Base-by-base conservation (phyloP, 2,329 filamentous ascomycete species). In the Aspergillus piperis region DNA sequence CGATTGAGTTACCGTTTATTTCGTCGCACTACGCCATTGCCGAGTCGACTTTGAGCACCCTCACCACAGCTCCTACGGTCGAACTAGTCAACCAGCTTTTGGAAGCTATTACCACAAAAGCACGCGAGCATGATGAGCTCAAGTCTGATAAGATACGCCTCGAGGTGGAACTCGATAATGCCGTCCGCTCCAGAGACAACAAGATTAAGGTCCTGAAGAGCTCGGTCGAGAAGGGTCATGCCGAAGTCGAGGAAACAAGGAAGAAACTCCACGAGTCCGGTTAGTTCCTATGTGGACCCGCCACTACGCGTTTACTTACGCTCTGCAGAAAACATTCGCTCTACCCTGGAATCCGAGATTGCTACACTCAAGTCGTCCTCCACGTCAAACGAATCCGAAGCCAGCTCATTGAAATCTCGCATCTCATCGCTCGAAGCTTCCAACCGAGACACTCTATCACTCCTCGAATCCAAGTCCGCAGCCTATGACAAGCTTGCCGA, bases 121-220 rank as follows among this genome's bases (percentile, higher is more conserved):
- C 91, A 38, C 90, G 88, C 69, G 92, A 96, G 70, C 89, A 86
- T 69, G 92, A 96, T 73, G 85, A 88, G 41, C 80, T 96, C 42
- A 91, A 89, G 69, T 89, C 94, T 8, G 91, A 96, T 66, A 98
- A 97, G 79, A 84, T 97, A 48, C 89, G 91, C 67, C 82, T 91
- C 49, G 92, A 96, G 70, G 95, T 99, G 48, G 93, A 98, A 80
- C 85, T 98, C 7, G 95, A 99, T 75, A 95, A 92, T 76, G 90
- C 89, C 17, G 89, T 96, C 51, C 89, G 92, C 68, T 90, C 86
- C 66, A 89, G 90, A 61, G 94, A 98, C 73, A 87, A 89, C 23
- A 90, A 92, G 76, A 88, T 88, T 66, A 91, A 94, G 72, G 86
- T 88, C 8, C 87, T 95, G 73, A 96, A 95, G 78, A 83, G 85